Evolutionary conservation across 1,139 yeast species (phyloP), one percentile per base, ranked within the genome.

Genomic region (Yamadazyma friedrichii): DNA sequence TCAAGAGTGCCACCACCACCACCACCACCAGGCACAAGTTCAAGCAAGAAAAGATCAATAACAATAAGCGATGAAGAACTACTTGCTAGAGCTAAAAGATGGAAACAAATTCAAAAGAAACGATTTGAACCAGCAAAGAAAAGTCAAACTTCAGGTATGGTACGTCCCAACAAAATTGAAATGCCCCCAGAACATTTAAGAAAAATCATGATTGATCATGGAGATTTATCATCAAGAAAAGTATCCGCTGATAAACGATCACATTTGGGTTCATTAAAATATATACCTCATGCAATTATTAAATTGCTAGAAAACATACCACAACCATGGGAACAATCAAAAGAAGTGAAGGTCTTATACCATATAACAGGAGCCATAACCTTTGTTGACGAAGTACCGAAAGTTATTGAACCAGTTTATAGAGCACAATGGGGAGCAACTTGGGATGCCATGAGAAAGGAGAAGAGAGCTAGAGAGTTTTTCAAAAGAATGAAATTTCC

Each of bases 181-280:
- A 84, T 91, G 93, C 98, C 98, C 0, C 95, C 96, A 0, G 96
- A 91, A 56, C 97, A 91, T 65, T 65, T 93, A 33, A 74, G 98
- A 31, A 88, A 88, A 58, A 86, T 89, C 47, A 82, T 91, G 60
- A 74, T 76, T 40, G 91, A 83, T 50, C 96, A 89, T 56, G 89
- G 93, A 2, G 97, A 93, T 55, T 76, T 91, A 67, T 80, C 95
- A 0, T 80, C 94, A 8, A 78, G 79, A 50, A 80, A 82, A 47
- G 86, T 88, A 33, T 84, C 94, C n/a, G 79, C 86, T 9, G 98
- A 93, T 55, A 91, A 91, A 58, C 71, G 94, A 42, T 80, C 97
- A 0, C 91, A 88, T 55, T 64, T 94, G 22, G 97, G 98, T 1
- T 93, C 98, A 0, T 69, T 94, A 44, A 93, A 91, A 62, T 94